Conservation (phyloP, 768 basidiomycete species). For the Tephrocybe rancida region DNA sequence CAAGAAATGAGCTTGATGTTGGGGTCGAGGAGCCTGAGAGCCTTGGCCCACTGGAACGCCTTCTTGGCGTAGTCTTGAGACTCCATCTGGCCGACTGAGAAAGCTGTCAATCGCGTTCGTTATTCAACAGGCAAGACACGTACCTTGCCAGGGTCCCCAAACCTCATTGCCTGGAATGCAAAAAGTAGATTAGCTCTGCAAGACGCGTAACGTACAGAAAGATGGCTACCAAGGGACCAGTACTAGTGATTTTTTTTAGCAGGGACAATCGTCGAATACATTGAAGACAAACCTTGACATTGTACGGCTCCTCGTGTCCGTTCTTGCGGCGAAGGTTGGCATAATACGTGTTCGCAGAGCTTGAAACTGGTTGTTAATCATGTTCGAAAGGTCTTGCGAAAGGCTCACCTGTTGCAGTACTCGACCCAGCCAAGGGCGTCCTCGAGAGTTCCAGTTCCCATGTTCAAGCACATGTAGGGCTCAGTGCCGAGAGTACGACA, state of each 20-base stretch:
- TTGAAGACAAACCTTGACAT: conserved; percentile 36
- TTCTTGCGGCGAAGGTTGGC: conserved; percentile 62
- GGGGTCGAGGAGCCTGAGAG: conserved; percentile 57
- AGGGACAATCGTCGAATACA: not conserved
- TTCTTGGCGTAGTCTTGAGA: conserved; percentile 56
- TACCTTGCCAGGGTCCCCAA: conserved; percentile 56
- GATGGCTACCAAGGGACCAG: conserved; percentile 33
- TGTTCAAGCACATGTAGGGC: conserved; percentile 63
- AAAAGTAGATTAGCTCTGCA: conserved; percentile 19
- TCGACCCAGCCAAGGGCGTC: conserved; percentile 64
- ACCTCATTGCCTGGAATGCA: conserved; percentile 60
- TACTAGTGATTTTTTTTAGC: conserved; percentile 22
- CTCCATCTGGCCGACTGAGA: conserved; percentile 54
- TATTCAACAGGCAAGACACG: not conserved
- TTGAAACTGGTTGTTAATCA: conserved; percentile 15
- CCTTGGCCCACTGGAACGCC: conserved; percentile 65
- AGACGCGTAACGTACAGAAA: not conserved
- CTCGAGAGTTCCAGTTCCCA: conserved; percentile 65
- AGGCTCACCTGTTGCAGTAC: conserved; percentile 55
- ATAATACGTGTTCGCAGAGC: conserved; percentile 45
- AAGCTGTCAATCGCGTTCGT: not conserved
- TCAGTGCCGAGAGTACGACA: conserved; percentile 52
- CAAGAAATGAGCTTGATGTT: conserved; percentile 56
- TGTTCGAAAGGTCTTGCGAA: not conserved
- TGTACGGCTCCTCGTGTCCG: conserved; percentile 57